Evolutionary conservation across 2,329 filamentous ascomycete genomes (phyloP), one percentile per base, ranked within the genome.

Genomic region (Cercospora sp.): DNA sequence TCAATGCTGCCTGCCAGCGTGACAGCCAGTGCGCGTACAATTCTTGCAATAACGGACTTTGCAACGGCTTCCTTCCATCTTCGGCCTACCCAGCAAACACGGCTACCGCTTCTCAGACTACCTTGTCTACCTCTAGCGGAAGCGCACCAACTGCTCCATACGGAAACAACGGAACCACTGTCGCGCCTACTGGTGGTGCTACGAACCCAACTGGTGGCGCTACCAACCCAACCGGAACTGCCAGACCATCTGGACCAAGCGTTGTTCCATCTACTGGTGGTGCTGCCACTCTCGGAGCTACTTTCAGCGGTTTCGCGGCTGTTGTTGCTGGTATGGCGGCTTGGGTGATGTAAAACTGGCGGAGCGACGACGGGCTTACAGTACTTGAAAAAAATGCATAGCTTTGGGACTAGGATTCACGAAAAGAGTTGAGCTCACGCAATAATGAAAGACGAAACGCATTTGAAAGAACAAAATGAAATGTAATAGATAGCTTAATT

Each of bases 1-100:
- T 72, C 73, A 72, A 74, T 49, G 73, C 73, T 16, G 70, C 55
- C 1, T 75, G 74, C 67, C 66, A 43, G 1, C 58, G 18, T 24
- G 68, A 74, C 60, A 45, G 58, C 24, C 73, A 75, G 55, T 75
- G 74, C 51, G 74, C 73, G 1, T 71, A 59, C 70, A 75, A 75
- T 62, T 73, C 72, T 13, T 75, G 74, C 71, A 68, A 72, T 55
- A 67, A 70, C 13, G 73, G 73, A 2, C 59, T 75, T 30, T 75
- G 74, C 71, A 73, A 68, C 28, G 74, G 74, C 26, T 63, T 74
- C 65, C 34, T 70, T 32, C 28, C 69, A 18, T 65, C 68, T 3
- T 57, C 66, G 5, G 49, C 65, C 24, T 66, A 63, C 37, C 34
- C 63, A 45, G 26, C 67, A 7, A 55, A 53, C 26, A 40, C 16